A percentile compares a stretch with the other conserved stretches of the same genome.
These are phyloP conservation scores for Boletus subparvulus DNA, from an alignment of 768 basidiomycete genomes.

Conservation along the genomic window DNA sequence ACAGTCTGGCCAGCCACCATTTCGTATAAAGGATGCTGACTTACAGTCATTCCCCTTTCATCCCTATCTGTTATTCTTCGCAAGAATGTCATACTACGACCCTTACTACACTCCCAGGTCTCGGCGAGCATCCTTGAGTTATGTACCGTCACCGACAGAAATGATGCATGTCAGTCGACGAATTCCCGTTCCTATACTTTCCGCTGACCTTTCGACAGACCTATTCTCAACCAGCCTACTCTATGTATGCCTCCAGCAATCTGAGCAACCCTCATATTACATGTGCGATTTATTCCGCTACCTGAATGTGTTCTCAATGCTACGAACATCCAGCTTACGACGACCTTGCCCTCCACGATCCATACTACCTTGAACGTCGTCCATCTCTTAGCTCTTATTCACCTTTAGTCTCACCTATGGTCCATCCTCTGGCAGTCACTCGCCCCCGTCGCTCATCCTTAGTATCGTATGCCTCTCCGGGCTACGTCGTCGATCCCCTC, in stretches of 20 bases:
- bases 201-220: constrained; percentile 17
- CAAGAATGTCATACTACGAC: constrained; percentile 47
- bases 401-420: neutral
- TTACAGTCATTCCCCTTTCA: neutral
- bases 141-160: constrained; percentile 33
- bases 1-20: constrained; percentile 11
- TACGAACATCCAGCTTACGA: constrained; percentile 47
- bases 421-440: constrained; percentile 21
- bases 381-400: constrained; percentile 19
- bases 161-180: constrained; percentile 39
- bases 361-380: constrained; percentile 45
- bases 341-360: constrained; percentile 46
- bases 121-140: constrained; percentile 35
- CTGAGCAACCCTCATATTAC: constrained; percentile 43
- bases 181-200: neutral
- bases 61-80: constrained; percentile 7
- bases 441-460: constrained; percentile 41
- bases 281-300: constrained; percentile 32
- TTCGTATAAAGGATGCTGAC: constrained; percentile 25
- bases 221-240: constrained; percentile 47
- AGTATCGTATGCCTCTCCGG: constrained; percentile 36
- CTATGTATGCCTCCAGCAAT: constrained; percentile 43
- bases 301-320: constrained; percentile 2
- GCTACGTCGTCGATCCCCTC: constrained; percentile 42
- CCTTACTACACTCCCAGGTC: constrained; percentile 36